Conservation (phyloP, 306 rosid species). For the Trifolium dubium region DNA sequence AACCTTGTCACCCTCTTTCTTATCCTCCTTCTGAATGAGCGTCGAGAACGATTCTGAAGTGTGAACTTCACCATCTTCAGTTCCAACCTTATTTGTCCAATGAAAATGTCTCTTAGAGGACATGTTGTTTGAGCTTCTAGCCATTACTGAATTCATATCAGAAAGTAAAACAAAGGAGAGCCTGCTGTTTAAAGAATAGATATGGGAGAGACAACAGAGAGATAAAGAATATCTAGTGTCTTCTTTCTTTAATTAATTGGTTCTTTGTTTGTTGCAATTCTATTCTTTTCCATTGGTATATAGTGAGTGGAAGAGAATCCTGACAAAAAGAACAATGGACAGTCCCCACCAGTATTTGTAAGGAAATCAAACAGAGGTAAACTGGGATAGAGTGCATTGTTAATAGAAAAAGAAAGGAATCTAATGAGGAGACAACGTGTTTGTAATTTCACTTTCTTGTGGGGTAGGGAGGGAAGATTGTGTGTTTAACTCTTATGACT, state of each 20-base stretch:
- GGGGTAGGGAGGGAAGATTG: slow-evolving; percentile 52
- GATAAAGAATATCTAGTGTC: slow-evolving; percentile 37
- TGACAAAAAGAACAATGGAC: slow-evolving; percentile 71
- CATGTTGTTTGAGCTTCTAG: slow-evolving; percentile 59
- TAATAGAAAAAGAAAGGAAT: slow-evolving; percentile 67
- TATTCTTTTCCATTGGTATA: slow-evolving; percentile 34
- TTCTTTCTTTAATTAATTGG: slow-evolving; percentile 48
- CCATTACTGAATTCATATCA: slow-evolving; percentile 65
- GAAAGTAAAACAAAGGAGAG: slow-evolving; percentile 40
- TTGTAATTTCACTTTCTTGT: slow-evolving; percentile 75
- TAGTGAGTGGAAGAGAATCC: slow-evolving; percentile 65
- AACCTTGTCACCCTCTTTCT: slow-evolving; percentile 38
- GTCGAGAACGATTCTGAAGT: slow-evolving; percentile 54
- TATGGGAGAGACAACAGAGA: slow-evolving; percentile 31
- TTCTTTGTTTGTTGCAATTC: slow-evolving; percentile 42
- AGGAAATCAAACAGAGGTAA: slow-evolving; percentile 52
- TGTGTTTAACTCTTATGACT: slow-evolving; percentile 76
- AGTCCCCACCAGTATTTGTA: slow-evolving; percentile 71
- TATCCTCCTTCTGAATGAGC: slow-evolving; percentile 37
- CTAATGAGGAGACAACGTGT: slow-evolving; percentile 63
- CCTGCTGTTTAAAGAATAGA: slow-evolving; percentile 43
- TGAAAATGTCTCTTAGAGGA: slow-evolving; percentile 88
- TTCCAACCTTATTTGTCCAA: slow-evolving; percentile 78
- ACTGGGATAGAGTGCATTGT: slow-evolving; percentile 42
- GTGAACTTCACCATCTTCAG: slow-evolving; percentile 58